phyloP scores from a whole-genome alignment of 2,329 filamentous ascomycete genomes.

The Xylaria sp. region DNA sequence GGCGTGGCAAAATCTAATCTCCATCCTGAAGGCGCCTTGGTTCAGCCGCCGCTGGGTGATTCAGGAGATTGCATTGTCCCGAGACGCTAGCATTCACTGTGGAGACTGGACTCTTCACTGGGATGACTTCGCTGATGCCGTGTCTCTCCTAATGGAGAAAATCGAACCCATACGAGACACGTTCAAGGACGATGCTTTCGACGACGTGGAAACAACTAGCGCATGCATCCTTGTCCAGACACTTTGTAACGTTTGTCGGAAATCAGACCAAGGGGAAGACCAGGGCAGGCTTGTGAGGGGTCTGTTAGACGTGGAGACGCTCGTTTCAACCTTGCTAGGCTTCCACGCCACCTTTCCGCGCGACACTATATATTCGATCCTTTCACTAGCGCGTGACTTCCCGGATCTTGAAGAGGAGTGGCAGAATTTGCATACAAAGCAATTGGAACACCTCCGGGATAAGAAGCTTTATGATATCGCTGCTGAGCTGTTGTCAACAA shows the following conservation, averaged over 20 bases:
- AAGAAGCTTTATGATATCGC: background rate
- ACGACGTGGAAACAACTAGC: constrained; percentile 11
- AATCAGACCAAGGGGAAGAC: constrained; percentile 6
- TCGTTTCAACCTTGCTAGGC: constrained; percentile 8
- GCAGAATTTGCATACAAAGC: background rate
- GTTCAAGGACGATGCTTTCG: constrained; percentile 5
- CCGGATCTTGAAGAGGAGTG: background rate
- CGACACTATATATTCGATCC: constrained; percentile 17
- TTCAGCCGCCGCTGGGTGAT: constrained; percentile 17
- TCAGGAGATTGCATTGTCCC: constrained; percentile 12
- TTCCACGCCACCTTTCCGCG: constrained; percentile 15
- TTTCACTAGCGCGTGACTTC: constrained; percentile 7
- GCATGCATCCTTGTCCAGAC: constrained; percentile 2
- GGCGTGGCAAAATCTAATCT: constrained; percentile 3
- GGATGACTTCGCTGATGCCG: constrained; percentile 15
- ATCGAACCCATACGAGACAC: constrained; percentile 13
- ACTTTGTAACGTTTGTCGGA: constrained; percentile 6
- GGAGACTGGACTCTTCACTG: constrained; percentile 2
- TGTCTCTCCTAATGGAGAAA: constrained; percentile 12
- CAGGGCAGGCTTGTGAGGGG: constrained; percentile 5
- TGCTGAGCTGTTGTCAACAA: background rate
- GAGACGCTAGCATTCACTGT: constrained; percentile 11
- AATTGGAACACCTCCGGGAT: background rate
- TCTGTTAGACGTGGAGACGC: constrained; percentile 10
- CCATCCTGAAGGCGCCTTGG: constrained; percentile 11